Base-by-base conservation (phyloP, 2,329 filamentous ascomycete species). In the Neurospora crassa region DNA sequence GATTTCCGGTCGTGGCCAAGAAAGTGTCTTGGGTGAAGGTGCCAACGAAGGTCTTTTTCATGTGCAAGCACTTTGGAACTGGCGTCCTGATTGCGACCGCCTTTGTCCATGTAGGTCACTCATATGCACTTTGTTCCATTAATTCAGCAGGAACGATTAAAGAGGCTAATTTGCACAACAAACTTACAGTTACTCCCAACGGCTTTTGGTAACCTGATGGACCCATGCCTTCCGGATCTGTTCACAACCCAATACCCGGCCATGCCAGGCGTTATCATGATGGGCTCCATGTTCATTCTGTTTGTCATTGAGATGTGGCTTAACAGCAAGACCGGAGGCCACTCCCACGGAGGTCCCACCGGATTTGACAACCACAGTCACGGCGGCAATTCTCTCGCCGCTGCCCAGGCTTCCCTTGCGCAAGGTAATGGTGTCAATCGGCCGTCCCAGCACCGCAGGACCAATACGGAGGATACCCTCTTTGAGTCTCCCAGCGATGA, bases 71-170 rank as follows among this genome's bases (percentile, higher is more conserved):
- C 76, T 90, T 91, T 74, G 89, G 90, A 78, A 92, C 90, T 0
- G 90, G 90, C 73, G 90, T 92, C 20, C 82, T 92, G 45, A 87
- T 92, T 71, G 90, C 90, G 37, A 92, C 90, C 1, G 90, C 90
- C 2, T 92, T 92, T 75, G 90, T 92, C 24, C 90, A 92, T 83
- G 84, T 89, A 76, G 75, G 83, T 79, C 40, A 40, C 18, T 67
- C 16, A 41, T 1, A 18, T 43, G 14, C 43, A 18, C 45, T 24
- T 20, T n/a, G 5, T 24, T 34, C 34, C 12, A 37, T 14, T 14
- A 12, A 18, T 12, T 18, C 2, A 69, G 10, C 24, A 34, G 40
- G 5, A 18, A 24, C 63, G 20, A 68, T 41, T 1, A 20, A 24
- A 8, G 14, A 34, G 43, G 53, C 69, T 73, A 45, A 75, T 69